Base-by-base conservation (phyloP, 2,329 filamentous ascomycete genomes). In the Pleomassaria siparia region DNA sequence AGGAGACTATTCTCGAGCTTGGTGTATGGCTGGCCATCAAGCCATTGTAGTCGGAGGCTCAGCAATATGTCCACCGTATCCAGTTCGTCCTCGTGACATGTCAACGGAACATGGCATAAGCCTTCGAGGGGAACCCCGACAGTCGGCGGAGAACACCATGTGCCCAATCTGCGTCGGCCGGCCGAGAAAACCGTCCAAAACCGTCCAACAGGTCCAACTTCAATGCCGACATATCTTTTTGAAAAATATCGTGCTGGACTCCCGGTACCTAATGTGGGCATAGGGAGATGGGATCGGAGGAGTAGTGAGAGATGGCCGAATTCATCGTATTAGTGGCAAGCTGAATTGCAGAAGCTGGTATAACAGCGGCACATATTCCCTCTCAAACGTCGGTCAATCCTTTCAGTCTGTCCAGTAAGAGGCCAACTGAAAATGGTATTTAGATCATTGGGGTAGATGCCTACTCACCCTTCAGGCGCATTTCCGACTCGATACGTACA, bases 191-290 rank as follows among this genome's bases (percentile, higher is more conserved):
- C n/a, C n/a, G n/a, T n/a, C n/a, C n/a, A n/a, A n/a, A n/a, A n/a
- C n/a, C n/a, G n/a, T n/a, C n/a, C n/a, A n/a, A n/a, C n/a, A n/a
- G n/a, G n/a, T n/a, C n/a, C n/a, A n/a, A n/a, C n/a, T n/a, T n/a
- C n/a, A n/a, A n/a, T n/a, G 79, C 80, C 39, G 80, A 80, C 49
- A 76, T 96, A 59, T 80, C 87, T 20, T 75, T 75, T 8, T 72
- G 78, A 18, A 87, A 81, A 55, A 89, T 88, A 1, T 79, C 78
- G 0, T 91, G 89, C 26, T 96, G 96, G 91, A 87, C 83, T 1
- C 85, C 89, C 56, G 85, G 89, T 88, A 96, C 83, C 47, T 76
- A 79, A 40, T 96, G 96, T 68, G 87, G 88, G 15, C 80, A 86
- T 64, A 83, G 83, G 59, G 69, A 68, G 66, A 79, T 83, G 82